Evolutionary conservation across 768 basidiomycete species (phyloP), one percentile per base, ranked within the genome.

Genomic region (Coprinopsis marcescibilis): DNA sequence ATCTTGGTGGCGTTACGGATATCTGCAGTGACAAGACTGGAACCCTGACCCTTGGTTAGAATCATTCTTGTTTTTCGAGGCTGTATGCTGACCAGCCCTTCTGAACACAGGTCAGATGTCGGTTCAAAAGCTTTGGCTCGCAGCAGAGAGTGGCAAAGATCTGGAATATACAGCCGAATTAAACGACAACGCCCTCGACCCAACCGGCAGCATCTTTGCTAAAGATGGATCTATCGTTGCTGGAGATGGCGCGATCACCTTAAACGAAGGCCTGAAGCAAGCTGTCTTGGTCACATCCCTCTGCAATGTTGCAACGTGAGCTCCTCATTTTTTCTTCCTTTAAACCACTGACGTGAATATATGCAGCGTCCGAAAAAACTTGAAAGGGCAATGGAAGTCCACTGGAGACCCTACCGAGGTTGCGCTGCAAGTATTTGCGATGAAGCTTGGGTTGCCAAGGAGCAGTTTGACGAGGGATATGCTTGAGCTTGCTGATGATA

Each of bases 11-110:
- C 8, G 79, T 83, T 6, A 67, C 65, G 2, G 65, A 70, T 54
- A 65, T 72, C 30, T 83, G 81, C 57, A 79, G 77, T 19, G 81
- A 84, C 60, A 83, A 83, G 60, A 84, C 81, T 0, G 81, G 81
- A 19, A 84, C 81, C 13, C 58, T 78, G 29, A 78, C 77, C 1
- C 60, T 69, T 2, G 65, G 65, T 61, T 23, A 33, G 54, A 51
- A 33, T 2, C 38, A 34, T 38, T 11, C 17, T 11, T 26, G 41
- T 24, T 15, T 5, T 20, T 4, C 8, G 27, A 15, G 14, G 4
- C 6, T 24, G 30, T 43, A 43, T 24, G 41, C 41, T 43, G 5
- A 40, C 15, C 15, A 8, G 15, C 35, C 10, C 17, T 11, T 37
- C 35, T 17, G 17, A 7, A 37, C 6, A 37, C 19, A 68, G 70